Evolutionary conservation across 140 eudicot species (phyloP), one percentile per base, ranked within the genome.

Genomic region (Stevia rebaudiana): DNA sequence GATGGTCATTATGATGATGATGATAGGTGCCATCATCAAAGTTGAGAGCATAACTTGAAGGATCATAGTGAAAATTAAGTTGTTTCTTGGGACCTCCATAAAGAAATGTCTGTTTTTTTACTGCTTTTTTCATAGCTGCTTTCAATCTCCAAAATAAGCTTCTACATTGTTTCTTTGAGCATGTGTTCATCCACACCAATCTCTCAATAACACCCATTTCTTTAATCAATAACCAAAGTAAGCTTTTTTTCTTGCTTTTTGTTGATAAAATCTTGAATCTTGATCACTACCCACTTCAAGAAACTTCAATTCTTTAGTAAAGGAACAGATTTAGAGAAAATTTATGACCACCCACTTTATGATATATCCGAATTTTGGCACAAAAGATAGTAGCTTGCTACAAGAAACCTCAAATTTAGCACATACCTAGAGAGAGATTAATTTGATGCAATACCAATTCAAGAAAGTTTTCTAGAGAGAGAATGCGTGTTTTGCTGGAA

Each of bases 1-100:
- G 64, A 3, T 23, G 37, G 7, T 70, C 35, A 21, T 52, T 30
- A 63, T 56, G 48, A 59, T 47, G 61, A 64, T 64, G 65, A 43
- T 69, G 53, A 12, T 35, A 51, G 18, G 58, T 71, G 22, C 92
- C 86, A 61, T 89, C 95, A 73, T 89, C 97, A 68, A 89, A 86
- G 67, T 89, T 89, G 66, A 89, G 87, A 40, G 97, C 95, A 81
- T 89, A 89, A 59, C 95, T 89, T 59, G 73, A 82, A 61, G 92
- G 95, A 81, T 89, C 97, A 81, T 89, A 89, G 44, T 81, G 97
- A 53, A 83, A 89, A 13, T 63, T 86, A 33, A 74, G 41, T 3
- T 72, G 81, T 47, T 54, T 56, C 63, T 74, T 83, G 25, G 67
- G 52, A 49, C 83, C 70, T 22, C 80, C 80, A 65, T 73, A 56